Base-by-base conservation (phyloP, 2,329 filamentous ascomycete genomes). In the Mycocentrospora acerina region DNA sequence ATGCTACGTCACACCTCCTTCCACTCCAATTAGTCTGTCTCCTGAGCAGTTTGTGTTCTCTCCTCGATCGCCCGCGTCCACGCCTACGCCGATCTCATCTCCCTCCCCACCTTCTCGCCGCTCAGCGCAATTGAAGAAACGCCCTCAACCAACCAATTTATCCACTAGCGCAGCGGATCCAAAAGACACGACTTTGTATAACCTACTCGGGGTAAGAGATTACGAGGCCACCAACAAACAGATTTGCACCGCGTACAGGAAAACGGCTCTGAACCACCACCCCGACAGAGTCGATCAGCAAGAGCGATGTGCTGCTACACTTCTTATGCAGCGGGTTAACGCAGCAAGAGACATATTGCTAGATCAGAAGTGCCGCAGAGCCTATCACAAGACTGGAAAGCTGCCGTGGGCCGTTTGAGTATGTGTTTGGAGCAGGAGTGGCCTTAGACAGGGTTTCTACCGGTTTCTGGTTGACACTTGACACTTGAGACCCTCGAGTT, bases 241-340 rank as follows among this genome's bases (percentile, higher is more conserved):
- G 24, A 56, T 62, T 40, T 42, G 33, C 9, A 19, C 25, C 1
- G 55, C 59, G 3, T 60, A 55, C 32, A 43, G 38, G 18, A 47
- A 35, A 15, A 37, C 43, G 2, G 51, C 52, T 0, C 22, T 49
- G 2, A 35, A 28, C 8, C 30, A 33, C n/a, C 59, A 62, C 15
- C 59, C 59, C 0, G 59, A 61, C 30, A 55, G 46, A 28, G 53
- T 42, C 1, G 8, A 37, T 1, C 42, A 38, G 2, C 32, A 46
- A 14, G 35, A 55, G 5, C 39, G 38, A 11, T 42, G 40, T 11
- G 25, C 17, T 7, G 56, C 59, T 1, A 55, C 48, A 2, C 13
- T 34, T 11, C 35, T 34, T 15, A 62, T 62, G 59, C 46, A 57
- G 40, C 40, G 43, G 11, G 39, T 61, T 18, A 60, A 60, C 19